A percentile compares a stretch with the other conserved stretches of the same genome.
These are phyloP conservation scores for Cladosporium sp. DNA, from an alignment of 2,329 filamentous ascomycete genomes.

Conservation along the genomic window DNA sequence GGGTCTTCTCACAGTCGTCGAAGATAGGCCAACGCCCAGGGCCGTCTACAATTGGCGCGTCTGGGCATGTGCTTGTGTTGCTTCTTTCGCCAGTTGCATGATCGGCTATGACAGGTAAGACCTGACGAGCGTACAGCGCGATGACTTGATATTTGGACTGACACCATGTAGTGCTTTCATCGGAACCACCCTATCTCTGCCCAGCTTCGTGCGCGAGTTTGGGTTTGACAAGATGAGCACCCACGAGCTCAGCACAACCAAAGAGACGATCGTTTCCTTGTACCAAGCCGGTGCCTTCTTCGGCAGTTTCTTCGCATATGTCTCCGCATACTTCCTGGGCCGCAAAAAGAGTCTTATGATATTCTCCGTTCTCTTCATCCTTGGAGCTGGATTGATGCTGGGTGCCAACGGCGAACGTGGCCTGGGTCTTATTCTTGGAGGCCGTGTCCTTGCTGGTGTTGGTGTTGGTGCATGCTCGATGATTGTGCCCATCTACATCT, in stretches of 20 bases:
- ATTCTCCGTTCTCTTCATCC: slow-evolving; percentile 60
- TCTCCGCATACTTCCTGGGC: slow-evolving; percentile 62
- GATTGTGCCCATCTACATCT: slow-evolving; percentile 57
- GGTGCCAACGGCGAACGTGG: slow-evolving; percentile 59
- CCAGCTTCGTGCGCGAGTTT: slow-evolving; percentile 68
- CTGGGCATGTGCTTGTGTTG: slow-evolving; percentile 52
- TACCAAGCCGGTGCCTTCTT: slow-evolving; percentile 85
- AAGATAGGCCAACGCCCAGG: slow-evolving; percentile 50
- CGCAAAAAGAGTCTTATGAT: slow-evolving; percentile 61
- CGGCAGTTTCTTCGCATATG: slow-evolving; percentile 67
- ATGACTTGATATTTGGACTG: background rate
- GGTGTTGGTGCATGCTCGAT: slow-evolving; percentile 55
- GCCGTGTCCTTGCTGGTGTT: slow-evolving; percentile 55
- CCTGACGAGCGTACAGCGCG: too few relatives aligned
- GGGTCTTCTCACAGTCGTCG: slow-evolving; percentile 35
- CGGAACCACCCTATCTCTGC: slow-evolving; percentile 60
- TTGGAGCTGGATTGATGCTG: slow-evolving; percentile 70
- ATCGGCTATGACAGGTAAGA: slow-evolving; percentile 52
- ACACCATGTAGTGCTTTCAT: slow-evolving; percentile 11
- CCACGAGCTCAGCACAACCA: slow-evolving; percentile 54
- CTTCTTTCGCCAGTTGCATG: slow-evolving; percentile 56
- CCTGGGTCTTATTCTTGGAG: slow-evolving; percentile 57
- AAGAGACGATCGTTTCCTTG: slow-evolving; percentile 72
- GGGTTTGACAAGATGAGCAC: slow-evolving; percentile 50
- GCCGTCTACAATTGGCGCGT: slow-evolving; percentile 59